Percentiles rank a stretch among this genome's conserved stretches.
Evolutionary conservation across 768 basidiomycete species (phyloP).

Genomic region (Russula earlei): DNA sequence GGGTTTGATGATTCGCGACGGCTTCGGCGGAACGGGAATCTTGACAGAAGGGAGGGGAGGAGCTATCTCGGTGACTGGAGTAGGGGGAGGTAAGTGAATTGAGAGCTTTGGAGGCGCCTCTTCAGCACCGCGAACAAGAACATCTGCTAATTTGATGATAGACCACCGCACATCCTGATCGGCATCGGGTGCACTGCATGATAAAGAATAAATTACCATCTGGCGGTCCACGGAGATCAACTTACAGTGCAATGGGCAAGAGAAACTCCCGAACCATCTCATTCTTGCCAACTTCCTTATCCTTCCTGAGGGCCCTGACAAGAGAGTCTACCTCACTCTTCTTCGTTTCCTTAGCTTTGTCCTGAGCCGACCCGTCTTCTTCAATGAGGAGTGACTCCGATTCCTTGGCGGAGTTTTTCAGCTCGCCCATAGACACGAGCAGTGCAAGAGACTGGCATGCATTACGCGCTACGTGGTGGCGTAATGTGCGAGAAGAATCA

Average conservation of each 20-base stretch:
- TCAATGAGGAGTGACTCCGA: conserved; percentile 73
- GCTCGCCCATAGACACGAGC: conserved; percentile 82
- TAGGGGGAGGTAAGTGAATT: conserved; percentile 61
- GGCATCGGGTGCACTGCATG: conserved; percentile 52
- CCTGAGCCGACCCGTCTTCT: conserved; percentile 68
- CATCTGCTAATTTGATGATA: conserved; percentile 83
- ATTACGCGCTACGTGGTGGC: conserved; percentile 79
- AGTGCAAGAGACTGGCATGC: conserved; percentile 83
- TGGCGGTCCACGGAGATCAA: conserved; percentile 1
- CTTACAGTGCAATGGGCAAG: conserved; percentile 75
- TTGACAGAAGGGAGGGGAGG: conserved; percentile 51
- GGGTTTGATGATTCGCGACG: conserved; percentile 27
- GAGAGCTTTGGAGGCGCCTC: conserved; percentile 83
- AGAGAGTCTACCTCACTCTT: conserved; percentile 76
- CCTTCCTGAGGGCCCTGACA: conserved; percentile 82
- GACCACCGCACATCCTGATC: conserved; percentile 90
- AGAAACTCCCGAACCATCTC: conserved; percentile 70
- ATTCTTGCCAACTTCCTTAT: conserved; percentile 75
- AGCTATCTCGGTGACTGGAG: conserved; percentile 54
- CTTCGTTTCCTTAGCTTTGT: conserved; percentile 60
- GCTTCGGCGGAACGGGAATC: conserved; percentile 34
- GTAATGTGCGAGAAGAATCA: conserved; percentile 74
- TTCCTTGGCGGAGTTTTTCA: conserved; percentile 69
- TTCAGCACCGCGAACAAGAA: conserved; percentile 72
- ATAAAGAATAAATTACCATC: neutral